A percentile compares a stretch with the other conserved stretches of the same genome.
Evolutionary conservation across 306 rosid genomes (phyloP).

Genomic region (Cucumis hystrix): DNA sequence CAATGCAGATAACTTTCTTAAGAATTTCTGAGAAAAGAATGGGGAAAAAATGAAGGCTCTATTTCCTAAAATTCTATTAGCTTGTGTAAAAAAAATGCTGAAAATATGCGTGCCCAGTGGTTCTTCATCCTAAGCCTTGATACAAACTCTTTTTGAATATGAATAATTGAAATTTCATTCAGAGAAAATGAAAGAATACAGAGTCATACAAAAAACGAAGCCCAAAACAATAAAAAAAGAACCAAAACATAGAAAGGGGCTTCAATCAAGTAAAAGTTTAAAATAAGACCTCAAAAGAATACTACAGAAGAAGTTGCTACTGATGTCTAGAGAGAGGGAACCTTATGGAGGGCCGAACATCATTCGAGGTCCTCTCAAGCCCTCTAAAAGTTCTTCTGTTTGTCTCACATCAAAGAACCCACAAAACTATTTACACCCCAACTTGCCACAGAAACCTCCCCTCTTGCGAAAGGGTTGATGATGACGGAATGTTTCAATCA

Average conservation of each 20-base stretch:
- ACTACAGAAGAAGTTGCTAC: background rate
- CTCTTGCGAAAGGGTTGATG: background rate
- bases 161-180: background rate
- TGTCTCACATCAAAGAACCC: background rate
- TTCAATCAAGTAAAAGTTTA: background rate
- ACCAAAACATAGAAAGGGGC: background rate
- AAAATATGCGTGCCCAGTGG: background rate
- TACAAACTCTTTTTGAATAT: background rate
- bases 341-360: background rate
- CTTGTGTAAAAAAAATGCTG: background rate
- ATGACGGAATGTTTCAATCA: background rate
- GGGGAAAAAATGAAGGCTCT: background rate
- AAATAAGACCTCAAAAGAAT: background rate
- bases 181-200: background rate
- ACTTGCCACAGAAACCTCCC: background rate
- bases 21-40: conserved; percentile 7
- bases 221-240: background rate
- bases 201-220: background rate
- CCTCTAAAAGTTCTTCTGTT: background rate
- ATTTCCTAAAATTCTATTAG: background rate
- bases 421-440: background rate
- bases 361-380: background rate
- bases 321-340: background rate
- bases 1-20: background rate
- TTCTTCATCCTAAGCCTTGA: background rate